phyloP scores from a whole-genome alignment of 1,139 yeast genomes.

The Hansenula lynferdii region DNA sequence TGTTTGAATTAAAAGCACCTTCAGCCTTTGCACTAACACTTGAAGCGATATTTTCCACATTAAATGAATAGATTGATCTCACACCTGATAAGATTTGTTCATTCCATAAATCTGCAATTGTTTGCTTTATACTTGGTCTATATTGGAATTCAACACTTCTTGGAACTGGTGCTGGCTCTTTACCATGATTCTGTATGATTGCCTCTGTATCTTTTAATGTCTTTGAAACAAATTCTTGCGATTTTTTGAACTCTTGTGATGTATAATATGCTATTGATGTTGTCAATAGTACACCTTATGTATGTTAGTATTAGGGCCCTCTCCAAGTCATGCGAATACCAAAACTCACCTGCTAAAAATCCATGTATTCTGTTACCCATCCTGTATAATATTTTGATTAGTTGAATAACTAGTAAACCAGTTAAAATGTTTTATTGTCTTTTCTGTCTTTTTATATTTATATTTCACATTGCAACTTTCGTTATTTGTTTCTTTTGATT shows the following conservation, averaged over 20 bases:
- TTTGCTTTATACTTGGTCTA: conserved; percentile 48
- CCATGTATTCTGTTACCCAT: conserved; percentile 73
- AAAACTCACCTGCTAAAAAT: conserved; percentile 47
- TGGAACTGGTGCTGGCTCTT: conserved; percentile 34
- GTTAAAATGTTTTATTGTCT: too few relatives aligned
- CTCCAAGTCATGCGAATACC: too few relatives aligned
- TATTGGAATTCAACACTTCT: conserved; percentile 36
- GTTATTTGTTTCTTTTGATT: not conserved
- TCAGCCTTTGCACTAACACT: conserved; percentile 32
- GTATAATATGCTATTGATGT: conserved; percentile 64
- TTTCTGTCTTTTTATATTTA: too few relatives aligned
- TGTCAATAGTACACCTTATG: conserved; percentile 61
- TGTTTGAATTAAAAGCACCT: conserved; percentile 2
- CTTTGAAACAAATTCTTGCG: conserved; percentile 41
- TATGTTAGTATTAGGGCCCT: conserved; percentile 2
- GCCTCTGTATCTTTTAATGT: conserved; percentile 45
- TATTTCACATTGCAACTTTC: too few relatives aligned
- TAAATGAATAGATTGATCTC: conserved; percentile 57
- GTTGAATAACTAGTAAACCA: too few relatives aligned
- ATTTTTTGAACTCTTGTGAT: conserved; percentile 49
- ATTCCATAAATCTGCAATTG: conserved; percentile 80
- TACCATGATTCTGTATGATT: conserved; percentile 45
- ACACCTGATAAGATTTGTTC: conserved; percentile 64
- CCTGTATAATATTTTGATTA: too few relatives aligned
- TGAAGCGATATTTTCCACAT: conserved; percentile 41